Conservation (phyloP, 164 flowering plant species). For the Chloranthus sessilifolius region DNA sequence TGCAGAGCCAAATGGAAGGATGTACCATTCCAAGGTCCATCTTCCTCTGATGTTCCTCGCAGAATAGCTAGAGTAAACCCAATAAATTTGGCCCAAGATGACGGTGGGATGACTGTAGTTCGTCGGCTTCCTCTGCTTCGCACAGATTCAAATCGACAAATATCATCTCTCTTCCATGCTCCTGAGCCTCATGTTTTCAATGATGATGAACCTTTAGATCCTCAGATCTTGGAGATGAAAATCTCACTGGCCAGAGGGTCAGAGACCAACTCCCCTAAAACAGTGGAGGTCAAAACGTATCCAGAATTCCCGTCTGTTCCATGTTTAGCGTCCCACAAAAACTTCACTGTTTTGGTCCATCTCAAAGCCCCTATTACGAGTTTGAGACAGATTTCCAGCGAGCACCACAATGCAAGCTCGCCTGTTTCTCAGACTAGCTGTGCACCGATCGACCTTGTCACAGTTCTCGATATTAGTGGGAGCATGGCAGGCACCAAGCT, state of each 20-base stretch:
- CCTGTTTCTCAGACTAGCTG: slow-evolving; percentile 40
- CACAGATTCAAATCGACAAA: slow-evolving; percentile 28
- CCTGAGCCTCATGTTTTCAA: slow-evolving; percentile 61
- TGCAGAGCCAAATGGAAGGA: slow-evolving; percentile 97
- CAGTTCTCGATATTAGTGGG: slow-evolving; percentile 97
- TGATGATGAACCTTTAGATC: slow-evolving; percentile 65
- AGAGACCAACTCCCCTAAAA: slow-evolving; percentile 18
- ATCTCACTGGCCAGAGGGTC: slow-evolving; percentile 9
- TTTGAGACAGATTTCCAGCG: slow-evolving; percentile 13
- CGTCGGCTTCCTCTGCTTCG: slow-evolving; percentile 48
- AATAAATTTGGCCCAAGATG: slow-evolving; percentile 46
- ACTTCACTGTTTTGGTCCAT: slow-evolving; percentile 62
- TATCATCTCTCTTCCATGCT: slow-evolving; percentile 33
- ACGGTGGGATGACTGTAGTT: slow-evolving; percentile 39
- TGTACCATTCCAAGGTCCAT: slow-evolving; percentile 61
- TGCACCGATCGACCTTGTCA: slow-evolving; percentile 87
- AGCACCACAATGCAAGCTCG: slow-evolving; percentile 9
- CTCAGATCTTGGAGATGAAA: no score
- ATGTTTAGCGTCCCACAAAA: slow-evolving; percentile 33
- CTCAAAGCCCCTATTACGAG: slow-evolving; percentile 67
- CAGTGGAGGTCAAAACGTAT: slow-evolving; percentile 52
- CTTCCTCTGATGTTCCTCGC: slow-evolving; percentile 23
- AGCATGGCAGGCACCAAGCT: slow-evolving; percentile 98
- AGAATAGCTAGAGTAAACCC: slow-evolving; percentile 40
- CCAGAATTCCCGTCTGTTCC: slow-evolving; percentile 73